Base-by-base conservation (phyloP, 2,329 filamentous ascomycete genomes). In the Biscogniauxia mediterranea region DNA sequence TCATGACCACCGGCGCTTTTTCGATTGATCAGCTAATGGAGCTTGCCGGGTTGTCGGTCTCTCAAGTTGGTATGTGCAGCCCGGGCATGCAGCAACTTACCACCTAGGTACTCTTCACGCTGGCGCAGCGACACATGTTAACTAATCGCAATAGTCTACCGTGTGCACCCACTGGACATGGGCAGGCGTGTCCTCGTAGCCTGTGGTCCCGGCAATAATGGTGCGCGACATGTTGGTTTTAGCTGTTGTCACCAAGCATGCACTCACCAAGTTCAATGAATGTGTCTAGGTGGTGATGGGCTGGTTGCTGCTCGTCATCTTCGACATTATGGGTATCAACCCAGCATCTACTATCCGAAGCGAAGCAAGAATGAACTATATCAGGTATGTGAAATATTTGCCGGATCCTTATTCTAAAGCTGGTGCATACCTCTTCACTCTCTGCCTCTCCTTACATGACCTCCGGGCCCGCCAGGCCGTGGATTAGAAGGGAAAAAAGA, bases 11-110 rank as follows among this genome's bases (percentile, higher is more conserved):
- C 11, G 86, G 88, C 0, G 93, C 91, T 8, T 99, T 97, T 78
- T 96, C 92, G 11, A 85, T 99, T 59, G 95, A 98, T 73, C 95
- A 99, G 77, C 81, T 99, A 55, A 98, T 99, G 95, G 95, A 98
- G 74, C 80, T 99, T 7, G 95, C 95, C 52, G 95, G 95, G 0
- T 83, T 99, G 0, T 93, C 93, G 0, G 93, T 98, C 25, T 94
- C 94, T 13, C 93, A 98, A 81, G 93, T 90, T 56, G 88, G 92
- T 93, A 73, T 61, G 80, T 73, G 9, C 26, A n/a, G n/a, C n/a
- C n/a, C n/a, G n/a, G 59, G 53, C 6, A 26, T 13, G 25, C 20
- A 1, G 54, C 3, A 19, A 2, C 28, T 32, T 2, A 9, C 28
- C 28, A 9, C 28, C 28, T 13, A 28, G 8, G 26, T 8, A 5